Evolutionary conservation across 768 basidiomycete species (phyloP).

Genomic region (Rhizopogon vulgaris): DNA sequence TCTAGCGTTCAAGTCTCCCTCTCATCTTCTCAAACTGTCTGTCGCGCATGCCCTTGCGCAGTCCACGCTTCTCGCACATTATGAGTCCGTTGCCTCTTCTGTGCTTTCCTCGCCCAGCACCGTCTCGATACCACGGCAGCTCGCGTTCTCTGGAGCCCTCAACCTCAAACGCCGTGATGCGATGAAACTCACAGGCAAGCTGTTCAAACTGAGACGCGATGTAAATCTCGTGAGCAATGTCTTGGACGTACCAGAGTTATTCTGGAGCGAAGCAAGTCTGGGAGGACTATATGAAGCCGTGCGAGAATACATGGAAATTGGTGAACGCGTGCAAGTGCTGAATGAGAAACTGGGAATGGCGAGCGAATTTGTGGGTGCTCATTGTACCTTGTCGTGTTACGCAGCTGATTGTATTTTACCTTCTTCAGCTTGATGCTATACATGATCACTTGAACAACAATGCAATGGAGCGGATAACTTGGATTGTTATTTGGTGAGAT

Average conservation of each 20-base stretch:
- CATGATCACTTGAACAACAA: conserved; percentile 89
- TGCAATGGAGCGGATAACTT: conserved; percentile 88
- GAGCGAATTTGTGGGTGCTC: conserved; percentile 71
- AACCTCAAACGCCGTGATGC: conserved; percentile 76
- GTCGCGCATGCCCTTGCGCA: conserved; percentile 93
- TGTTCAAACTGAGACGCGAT: conserved; percentile 86
- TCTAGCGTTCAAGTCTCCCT: conserved; percentile 84
- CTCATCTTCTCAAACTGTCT: conserved; percentile 87
- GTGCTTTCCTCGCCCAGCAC: conserved; percentile 76
- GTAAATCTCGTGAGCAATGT: conserved; percentile 92
- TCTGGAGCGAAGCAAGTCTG: conserved; percentile 91
- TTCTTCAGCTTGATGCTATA: conserved; percentile 75
- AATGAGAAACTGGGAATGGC: conserved; percentile 87
- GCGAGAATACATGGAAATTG: conserved; percentile 92
- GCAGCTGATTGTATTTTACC: background rate
- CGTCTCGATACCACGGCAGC: conserved; percentile 76
- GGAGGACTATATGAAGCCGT: conserved; percentile 89
- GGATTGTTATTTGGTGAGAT: conserved; percentile 60
- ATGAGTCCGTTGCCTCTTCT: conserved; percentile 71
- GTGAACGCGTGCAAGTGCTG: conserved; percentile 70
- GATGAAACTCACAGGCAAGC: conserved; percentile 74
- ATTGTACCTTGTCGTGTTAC: background rate
- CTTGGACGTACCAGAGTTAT: conserved; percentile 87
- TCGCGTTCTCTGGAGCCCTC: conserved; percentile 72
- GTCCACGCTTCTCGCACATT: conserved; percentile 85